Conservation (phyloP, 176 grass and related monocot genomes). For the Juncus effusus region DNA sequence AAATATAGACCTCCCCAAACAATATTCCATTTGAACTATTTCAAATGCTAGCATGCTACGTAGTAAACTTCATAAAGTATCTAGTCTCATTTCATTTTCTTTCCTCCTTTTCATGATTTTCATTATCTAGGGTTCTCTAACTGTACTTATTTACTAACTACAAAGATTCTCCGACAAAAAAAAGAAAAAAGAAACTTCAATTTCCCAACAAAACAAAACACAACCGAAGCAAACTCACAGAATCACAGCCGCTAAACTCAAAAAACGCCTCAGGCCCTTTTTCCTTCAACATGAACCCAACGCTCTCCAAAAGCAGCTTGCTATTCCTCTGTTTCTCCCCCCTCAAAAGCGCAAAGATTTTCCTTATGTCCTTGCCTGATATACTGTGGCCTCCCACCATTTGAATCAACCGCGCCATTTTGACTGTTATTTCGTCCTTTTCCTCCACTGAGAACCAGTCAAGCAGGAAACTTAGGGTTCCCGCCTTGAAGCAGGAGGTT, state of each 20-base stretch:
- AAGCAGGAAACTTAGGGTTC: slow-evolving; percentile 87
- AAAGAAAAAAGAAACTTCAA: background rate
- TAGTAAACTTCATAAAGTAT: no score
- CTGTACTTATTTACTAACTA: no score
- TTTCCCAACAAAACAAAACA: no score
- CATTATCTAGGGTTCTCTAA: no score
- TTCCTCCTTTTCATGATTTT: no score
- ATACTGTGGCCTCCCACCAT: slow-evolving; percentile 96
- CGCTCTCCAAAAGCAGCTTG: slow-evolving; percentile 79
- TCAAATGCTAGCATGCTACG: no score
- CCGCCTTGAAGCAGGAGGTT: slow-evolving; percentile 87
- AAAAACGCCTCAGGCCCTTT: slow-evolving; percentile 97
- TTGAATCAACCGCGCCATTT: slow-evolving; percentile 84
- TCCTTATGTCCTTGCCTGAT: slow-evolving; percentile 91
- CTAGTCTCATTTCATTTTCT: no score
- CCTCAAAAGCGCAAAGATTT: slow-evolving; percentile 84
- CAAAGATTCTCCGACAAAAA: background rate
- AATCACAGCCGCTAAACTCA: slow-evolving; percentile 75
- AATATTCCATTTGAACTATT: no score
- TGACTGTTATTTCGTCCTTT: slow-evolving; percentile 57
- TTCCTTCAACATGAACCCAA: slow-evolving; percentile 95
- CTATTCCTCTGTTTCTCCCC: slow-evolving; percentile 68
- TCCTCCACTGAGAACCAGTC: slow-evolving; percentile 89
- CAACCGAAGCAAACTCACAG: slow-evolving; percentile 42
- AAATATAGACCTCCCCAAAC: no score